These are phyloP conservation scores for Trametes cingulata DNA, from an alignment of 768 basidiomycete species.

Conservation along the genomic window DNA sequence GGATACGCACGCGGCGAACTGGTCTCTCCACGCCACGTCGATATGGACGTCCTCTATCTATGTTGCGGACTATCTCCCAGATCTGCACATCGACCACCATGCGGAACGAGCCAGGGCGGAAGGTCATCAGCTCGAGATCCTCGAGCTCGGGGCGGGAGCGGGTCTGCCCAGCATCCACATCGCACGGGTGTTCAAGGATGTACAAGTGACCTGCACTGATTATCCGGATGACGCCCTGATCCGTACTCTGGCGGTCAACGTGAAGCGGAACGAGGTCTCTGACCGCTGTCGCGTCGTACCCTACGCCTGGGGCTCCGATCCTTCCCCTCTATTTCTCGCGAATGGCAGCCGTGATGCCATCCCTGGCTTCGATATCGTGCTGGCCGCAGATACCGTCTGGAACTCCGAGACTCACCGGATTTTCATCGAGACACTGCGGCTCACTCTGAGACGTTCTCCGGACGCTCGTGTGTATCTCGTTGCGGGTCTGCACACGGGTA, in stretches of 20 bases:
- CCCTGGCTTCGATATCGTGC: constrained; percentile 57
- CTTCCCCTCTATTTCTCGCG: constrained; percentile 32
- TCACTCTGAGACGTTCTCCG: constrained; percentile 44
- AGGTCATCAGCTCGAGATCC: constrained; percentile 35
- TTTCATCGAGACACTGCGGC: constrained; percentile 54
- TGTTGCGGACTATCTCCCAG: constrained; percentile 62
- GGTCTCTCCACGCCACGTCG: constrained; percentile 76
- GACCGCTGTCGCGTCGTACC: constrained; percentile 53
- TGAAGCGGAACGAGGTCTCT: constrained; percentile 49
- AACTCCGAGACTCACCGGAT: constrained; percentile 58
- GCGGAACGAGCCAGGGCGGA: constrained; percentile 20
- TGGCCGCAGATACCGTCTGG: constrained; percentile 82
- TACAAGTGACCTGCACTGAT: constrained; percentile 58
- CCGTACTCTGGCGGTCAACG: constrained; percentile 56
- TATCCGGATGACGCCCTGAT: constrained; percentile 71
- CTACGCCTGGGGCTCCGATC: constrained; percentile 66
- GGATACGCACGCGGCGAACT: constrained; percentile 67
- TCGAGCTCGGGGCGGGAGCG: constrained; percentile 76
- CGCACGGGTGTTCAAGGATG: constrained; percentile 47
- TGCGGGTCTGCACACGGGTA: constrained; percentile 74
- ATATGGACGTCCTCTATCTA: constrained; percentile 73
- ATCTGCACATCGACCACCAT: constrained; percentile 40
- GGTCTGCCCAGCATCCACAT: constrained; percentile 73
- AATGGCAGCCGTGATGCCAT: background rate
- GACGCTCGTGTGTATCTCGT: constrained; percentile 62